These are phyloP conservation scores for Tulasnella sp. DNA, from an alignment of 768 basidiomycete species.

Conservation along the genomic window DNA sequence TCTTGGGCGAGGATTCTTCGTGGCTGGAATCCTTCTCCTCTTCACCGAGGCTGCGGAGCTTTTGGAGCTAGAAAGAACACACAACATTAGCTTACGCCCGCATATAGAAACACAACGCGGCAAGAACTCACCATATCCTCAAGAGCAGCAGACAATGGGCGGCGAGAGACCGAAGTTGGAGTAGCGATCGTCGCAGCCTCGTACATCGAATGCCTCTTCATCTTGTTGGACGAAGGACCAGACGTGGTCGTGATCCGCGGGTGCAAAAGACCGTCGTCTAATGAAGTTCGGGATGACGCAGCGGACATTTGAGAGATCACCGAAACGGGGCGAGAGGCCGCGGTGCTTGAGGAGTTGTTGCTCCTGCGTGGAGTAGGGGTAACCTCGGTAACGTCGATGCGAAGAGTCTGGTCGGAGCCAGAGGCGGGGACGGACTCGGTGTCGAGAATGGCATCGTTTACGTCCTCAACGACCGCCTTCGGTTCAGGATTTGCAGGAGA, in stretches of 20 bases:
- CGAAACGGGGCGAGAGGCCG: not conserved
- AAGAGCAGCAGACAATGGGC: constrained; percentile 21
- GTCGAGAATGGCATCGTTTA: not conserved
- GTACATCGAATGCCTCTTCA: constrained; percentile 24
- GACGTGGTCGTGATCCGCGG: not conserved
- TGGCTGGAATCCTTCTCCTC: not conserved
- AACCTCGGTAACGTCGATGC: not conserved
- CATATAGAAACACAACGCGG: not conserved
- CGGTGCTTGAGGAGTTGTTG: not conserved
- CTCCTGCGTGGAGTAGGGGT: constrained; percentile 1
- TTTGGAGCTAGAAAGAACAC: not conserved
- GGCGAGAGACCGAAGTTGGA: not conserved
- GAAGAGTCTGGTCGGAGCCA: not conserved
- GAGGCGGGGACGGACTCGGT: not conserved
- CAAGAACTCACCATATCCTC: constrained; percentile 23
- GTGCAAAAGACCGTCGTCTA: constrained; percentile 19
- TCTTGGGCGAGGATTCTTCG: not conserved
- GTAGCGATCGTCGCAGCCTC: not conserved
- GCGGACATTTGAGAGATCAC: not conserved
- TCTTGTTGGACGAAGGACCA: not conserved
- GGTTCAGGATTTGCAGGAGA: not conserved
- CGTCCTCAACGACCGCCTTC: not conserved
- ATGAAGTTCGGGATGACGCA: constrained; percentile 9
- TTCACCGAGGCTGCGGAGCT: constrained; percentile 17
- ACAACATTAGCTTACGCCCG: not conserved